Conservation (phyloP, 1,284 basidiomycete genomes). For the Rhodotorula sp. region DNA sequence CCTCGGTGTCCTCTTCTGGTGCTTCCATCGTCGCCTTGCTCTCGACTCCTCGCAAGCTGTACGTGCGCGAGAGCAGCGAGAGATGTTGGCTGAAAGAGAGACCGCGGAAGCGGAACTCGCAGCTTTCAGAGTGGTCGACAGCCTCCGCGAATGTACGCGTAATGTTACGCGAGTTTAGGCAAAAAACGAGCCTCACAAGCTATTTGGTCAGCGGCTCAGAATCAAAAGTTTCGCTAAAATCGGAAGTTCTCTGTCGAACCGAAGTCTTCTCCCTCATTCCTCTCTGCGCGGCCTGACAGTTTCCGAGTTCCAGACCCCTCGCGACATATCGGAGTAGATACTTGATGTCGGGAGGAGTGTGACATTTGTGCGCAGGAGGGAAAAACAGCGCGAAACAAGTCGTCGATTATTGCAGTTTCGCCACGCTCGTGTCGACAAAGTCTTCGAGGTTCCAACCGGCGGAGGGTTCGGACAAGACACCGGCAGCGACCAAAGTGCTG, state of each 20-base stretch:
- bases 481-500: conserved; percentile 70
- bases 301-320: too few species aligned
- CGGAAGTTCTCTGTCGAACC: background rate
- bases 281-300: background rate
- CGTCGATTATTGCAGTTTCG: conserved; percentile 47
- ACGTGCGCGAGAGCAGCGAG: too few species aligned
- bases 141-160: too few species aligned
- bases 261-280: background rate
- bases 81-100: background rate
- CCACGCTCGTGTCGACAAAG: conserved; percentile 64
- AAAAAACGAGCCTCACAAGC: too few species aligned
- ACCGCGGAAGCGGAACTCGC: background rate
- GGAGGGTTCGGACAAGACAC: conserved; percentile 64
- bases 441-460: conserved; percentile 60
- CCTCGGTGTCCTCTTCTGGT: conserved; percentile 27
- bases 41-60: background rate
- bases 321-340: too few species aligned
- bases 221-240: background rate
- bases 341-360: too few species aligned
- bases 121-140: too few species aligned
- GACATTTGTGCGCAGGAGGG: too few species aligned
- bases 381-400: too few species aligned
- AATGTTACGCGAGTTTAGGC: too few species aligned
- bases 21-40: conserved; percentile 23
- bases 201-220: too few species aligned